phyloP scores from a whole-genome alignment of 2,329 filamentous ascomycete genomes.

The Penicillium occitanis region DNA sequence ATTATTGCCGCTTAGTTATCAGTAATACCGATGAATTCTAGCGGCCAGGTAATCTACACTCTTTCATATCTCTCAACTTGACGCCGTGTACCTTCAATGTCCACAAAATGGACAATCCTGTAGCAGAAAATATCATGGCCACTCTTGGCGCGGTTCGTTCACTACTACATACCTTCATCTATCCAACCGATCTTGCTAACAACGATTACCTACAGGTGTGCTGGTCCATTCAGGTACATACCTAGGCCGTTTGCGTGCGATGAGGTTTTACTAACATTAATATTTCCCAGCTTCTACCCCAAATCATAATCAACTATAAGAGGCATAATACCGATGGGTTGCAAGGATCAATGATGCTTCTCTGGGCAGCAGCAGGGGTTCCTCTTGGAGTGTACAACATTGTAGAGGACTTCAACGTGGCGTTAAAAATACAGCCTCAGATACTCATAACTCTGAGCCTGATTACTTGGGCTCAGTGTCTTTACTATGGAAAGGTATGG shows the following conservation, averaged over 20 bases:
- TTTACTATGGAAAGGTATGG: neutral
- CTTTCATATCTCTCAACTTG: neutral
- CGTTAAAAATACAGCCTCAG: neutral
- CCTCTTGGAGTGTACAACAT: neutral
- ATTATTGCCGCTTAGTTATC: too few species aligned
- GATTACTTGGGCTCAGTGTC: neutral
- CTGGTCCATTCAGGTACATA: neutral
- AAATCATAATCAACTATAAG: neutral
- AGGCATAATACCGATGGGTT: neutral
- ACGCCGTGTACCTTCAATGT: neutral
- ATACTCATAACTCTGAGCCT: neutral
- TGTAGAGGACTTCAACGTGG: neutral
- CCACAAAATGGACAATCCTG: neutral
- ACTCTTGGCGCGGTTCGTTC: neutral
- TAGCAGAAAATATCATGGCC: conserved; percentile 1
- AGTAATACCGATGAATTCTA: too few species aligned
- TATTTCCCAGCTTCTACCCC: neutral
- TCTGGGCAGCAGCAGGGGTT: neutral
- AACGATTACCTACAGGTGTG: neutral
- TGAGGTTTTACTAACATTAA: neutral
- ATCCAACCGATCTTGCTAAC: neutral
- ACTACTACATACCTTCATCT: neutral
- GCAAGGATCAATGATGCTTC: neutral
- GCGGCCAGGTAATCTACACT: neutral
- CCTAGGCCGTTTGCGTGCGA: neutral